A percentile compares a stretch with the other conserved stretches of the same genome.
phyloP scores from a whole-genome alignment of 176 grass and related monocot genomes.

The sorghum (Sorghum bicolor) region Sorghum_bicolor_NCBIv3 NC_012879.2:55717501-55718000 shows the following conservation, averaged over 20 bases:
- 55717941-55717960: no score
- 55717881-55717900: neutral
- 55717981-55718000: no score
- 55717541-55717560: neutral
- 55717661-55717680: neutral
- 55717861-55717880: neutral
- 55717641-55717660: neutral
- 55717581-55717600: no score
- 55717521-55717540: neutral
- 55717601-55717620: neutral
- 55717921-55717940: no score
- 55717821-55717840: neutral
- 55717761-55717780: neutral
- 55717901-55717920: neutral
- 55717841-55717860: neutral
- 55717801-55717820: neutral
- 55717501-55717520: neutral
- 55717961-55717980: neutral
- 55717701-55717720: slow-evolving; percentile 41
- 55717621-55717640: no score
- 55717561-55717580: neutral
- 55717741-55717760: no score
- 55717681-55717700: slow-evolving; percentile 1
- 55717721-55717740: neutral
- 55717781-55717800: no score